Base-by-base conservation (phyloP, 768 basidiomycete genomes). In the Gloeophyllum trabeum region DNA sequence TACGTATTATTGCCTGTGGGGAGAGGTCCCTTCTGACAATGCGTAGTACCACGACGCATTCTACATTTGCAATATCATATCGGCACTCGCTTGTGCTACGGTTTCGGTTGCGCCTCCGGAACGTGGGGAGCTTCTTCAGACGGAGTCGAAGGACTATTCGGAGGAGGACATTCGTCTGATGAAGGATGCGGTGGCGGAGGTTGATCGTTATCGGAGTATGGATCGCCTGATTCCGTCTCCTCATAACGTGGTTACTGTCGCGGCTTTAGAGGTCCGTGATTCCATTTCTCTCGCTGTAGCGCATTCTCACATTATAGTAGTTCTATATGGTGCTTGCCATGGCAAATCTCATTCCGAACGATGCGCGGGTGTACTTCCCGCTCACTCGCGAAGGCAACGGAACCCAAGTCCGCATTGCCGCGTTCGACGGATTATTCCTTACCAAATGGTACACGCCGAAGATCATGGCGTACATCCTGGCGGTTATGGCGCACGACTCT, bases 361-460 rank as follows among this genome's bases (percentile, higher is more conserved):
- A 89, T 47, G 70, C 79, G 22, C 71, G 74, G 43, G 64, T 80
- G 12, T 93, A 92, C 63, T 83, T 98, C 52, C 79, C 86, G 1
- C 76, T 92, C 50, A 94, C 93, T 30, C 73, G 93, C 20, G 91
- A 96, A 62, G 96, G 94, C 30, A 96, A 97, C 55, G 91, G 84
- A 51, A 82, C 81, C 2, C 83, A 88, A 55, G 87, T 99, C 35
- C 82, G 96, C 36, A 74, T 90, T 35, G 81, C 87, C 3, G 94
- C 96, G 3, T 96, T 99, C 51, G 96, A 99, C 60, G 87, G 89
- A 24, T 70, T 98, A 6, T 81, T 94, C 69, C 63, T 91, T 57
- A 83, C 83, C 44, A 81, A 90, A 62, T 84, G 91, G 90, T 81
- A 89, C 57, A 71, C 81, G 2, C 79, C 80, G 25, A 74, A 77